Evolutionary conservation across 176 grass and related monocot species (phyloP), one percentile per base, ranked within the genome.

Genomic region (Carex littledalei): DNA sequence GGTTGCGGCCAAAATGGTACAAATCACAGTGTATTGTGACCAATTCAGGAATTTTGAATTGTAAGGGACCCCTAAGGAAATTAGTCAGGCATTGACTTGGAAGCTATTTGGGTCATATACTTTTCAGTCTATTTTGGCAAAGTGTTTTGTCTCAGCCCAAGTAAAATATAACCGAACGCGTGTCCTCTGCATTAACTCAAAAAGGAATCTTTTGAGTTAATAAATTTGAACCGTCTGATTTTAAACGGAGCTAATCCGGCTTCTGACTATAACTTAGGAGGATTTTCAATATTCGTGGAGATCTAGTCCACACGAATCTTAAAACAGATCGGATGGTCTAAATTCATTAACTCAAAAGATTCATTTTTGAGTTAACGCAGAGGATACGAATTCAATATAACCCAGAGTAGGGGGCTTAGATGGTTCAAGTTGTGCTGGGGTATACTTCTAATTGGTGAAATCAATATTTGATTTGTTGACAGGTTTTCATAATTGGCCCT

Each of bases 401-500:
- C 81, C 8, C 22, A 64, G 54, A 86, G n/a, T 18, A 87, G 71
- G 11, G 45, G 4, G 3, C n/a, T 83, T 79, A 57, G 76, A 21
- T 45, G 49, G 11, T 53, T 12, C 10, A 14, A 49, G 41, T 22
- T 76, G 2, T 20, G 72, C 20, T 26, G 10, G 10, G 14, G 41
- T 72, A 78, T 81, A 67, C 15, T 53, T 55, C 39, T 73, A 35
- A 74, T 67, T n/a, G 37, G 59, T 39, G 53, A 76, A 78, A 86
- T 74, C 39, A 21, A 72, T 20, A 32, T 85, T 57, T 29, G 18
- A 54, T 45, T 4, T 60, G 5, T 24, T 82, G 81, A 71, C 81
- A 99, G 96, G 96, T 95, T 32, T 99, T 99, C 87, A 91, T 99
- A 88, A 99, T 99, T 88, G 96, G 96, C 57, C 89, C 86, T 63